Evolutionary conservation across 768 basidiomycete species (phyloP).

Genomic region (Cystobasidium onofrii): DNA sequence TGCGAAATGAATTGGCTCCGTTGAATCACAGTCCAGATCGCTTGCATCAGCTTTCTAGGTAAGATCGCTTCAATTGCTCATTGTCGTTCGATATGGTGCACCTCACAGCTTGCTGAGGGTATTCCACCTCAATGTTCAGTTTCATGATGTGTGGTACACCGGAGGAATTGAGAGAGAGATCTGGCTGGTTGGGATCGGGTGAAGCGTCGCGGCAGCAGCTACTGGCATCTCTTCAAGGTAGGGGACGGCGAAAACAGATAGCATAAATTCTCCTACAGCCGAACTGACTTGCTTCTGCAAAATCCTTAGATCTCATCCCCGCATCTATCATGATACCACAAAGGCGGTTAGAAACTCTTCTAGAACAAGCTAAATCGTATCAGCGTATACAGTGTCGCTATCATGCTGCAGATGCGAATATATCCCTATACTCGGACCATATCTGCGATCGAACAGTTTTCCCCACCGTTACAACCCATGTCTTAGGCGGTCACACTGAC

Average conservation of each 20-base stretch:
- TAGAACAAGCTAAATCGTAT: conserved; percentile 72
- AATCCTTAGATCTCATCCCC: conserved; percentile 66
- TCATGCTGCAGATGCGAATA: conserved; percentile 60
- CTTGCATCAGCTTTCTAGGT: conserved; percentile 83
- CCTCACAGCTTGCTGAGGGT: no score
- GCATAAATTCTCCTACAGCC: not conserved
- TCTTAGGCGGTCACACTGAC: conserved; percentile 75
- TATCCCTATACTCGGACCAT: conserved; percentile 83
- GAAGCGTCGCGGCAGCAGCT: conserved; percentile 69
- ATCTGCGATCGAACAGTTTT: conserved; percentile 68
- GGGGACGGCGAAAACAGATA: conserved; percentile 8
- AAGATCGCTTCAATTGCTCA: conserved; percentile 36
- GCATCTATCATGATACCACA: conserved; percentile 87
- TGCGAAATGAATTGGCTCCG: conserved; percentile 81
- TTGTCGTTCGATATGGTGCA: no score
- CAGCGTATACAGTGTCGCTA: conserved; percentile 77
- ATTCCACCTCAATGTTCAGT: conserved; percentile 53
- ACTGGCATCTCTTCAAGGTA: conserved; percentile 74
- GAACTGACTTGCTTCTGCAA: not conserved
- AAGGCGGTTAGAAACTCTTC: conserved; percentile 70
- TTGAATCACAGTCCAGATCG: conserved; percentile 69
- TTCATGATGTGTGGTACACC: conserved; percentile 85
- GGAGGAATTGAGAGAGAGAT: conserved; percentile 69
- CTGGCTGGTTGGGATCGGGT: conserved; percentile 80
- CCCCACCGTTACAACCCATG: conserved; percentile 73